Evolutionary conservation across 768 basidiomycete species (phyloP), one percentile per base, ranked within the genome.

Genomic region (Boletellus ananas): DNA sequence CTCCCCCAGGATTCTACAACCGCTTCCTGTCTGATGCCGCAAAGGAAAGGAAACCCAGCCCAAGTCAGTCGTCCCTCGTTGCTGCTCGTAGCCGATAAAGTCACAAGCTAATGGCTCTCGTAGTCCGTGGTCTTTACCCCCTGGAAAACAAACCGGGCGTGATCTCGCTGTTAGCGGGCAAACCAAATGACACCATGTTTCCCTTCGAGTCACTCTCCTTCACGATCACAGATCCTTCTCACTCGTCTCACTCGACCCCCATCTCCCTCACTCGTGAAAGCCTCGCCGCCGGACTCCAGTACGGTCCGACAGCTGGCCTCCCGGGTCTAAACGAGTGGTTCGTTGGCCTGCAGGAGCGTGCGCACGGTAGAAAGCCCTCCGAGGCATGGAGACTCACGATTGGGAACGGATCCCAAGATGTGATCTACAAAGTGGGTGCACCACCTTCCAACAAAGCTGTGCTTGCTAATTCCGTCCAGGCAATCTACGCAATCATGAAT

Each of bases 181-280:
- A 94, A 67, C 95, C 95, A 6, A 94, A 95, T 61, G 77, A 84
- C 8, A 73, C 77, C n/a, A 87, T 90, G 17, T 98, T 97, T 72
- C 95, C 95, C 1, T 90, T 98, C 72, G 83, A 84, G 2, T 83
- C 85, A 0, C 72, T 98, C 58, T 83, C 78, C 48, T 82, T 90
- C 66, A 79, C 74, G 2, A 75, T 82, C 4, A 71, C 75, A 17
- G 78, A 80, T 11, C 79, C 79, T 3, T 66, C 63, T 20, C 69
- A 79, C 49, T 70, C 72, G 9, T 54, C 60, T 17, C 64, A 74
- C 46, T 79, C 83, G 29, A 70, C 71, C 2, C 65, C 73, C 0
- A 64, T 93, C 43, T 74, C 71, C 1, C 70, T 95, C 41, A 72
- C 73, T n/a, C 76, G 74, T 0, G 63, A 71, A 3, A 84, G 86